Evolutionary conservation across 2,329 filamentous ascomycete genomes (phyloP).

Genomic region (Fusarium tjaetaba): DNA sequence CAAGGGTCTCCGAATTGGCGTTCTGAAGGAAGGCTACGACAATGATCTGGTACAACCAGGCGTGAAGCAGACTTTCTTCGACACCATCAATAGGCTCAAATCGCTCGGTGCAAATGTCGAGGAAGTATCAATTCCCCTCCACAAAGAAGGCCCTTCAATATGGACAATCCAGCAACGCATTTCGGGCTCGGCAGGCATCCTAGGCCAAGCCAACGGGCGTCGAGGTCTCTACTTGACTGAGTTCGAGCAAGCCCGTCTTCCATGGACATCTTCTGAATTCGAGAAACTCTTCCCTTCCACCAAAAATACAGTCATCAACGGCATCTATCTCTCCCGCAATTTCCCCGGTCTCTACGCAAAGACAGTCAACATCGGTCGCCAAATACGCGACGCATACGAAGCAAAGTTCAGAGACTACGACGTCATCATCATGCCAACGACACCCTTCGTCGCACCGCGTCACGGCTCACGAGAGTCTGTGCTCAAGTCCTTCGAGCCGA

Average conservation of each 20-base stretch:
- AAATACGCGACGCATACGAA: slow-evolving; percentile 59
- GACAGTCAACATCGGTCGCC: slow-evolving; percentile 58
- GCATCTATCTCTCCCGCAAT: slow-evolving; percentile 56
- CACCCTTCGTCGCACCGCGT: slow-evolving; percentile 57
- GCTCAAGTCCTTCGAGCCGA: slow-evolving; percentile 58
- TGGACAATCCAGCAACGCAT: slow-evolving; percentile 62
- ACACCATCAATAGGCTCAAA: slow-evolving; percentile 53
- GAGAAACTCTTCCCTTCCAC: slow-evolving; percentile 62
- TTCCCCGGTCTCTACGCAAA: slow-evolving; percentile 59
- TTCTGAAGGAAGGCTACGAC: slow-evolving; percentile 58
- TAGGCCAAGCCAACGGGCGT: slow-evolving; percentile 57
- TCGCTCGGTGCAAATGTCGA: slow-evolving; percentile 60
- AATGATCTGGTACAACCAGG: slow-evolving; percentile 50
- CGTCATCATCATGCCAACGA: slow-evolving; percentile 59
- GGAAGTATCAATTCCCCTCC: slow-evolving; percentile 61
- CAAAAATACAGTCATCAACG: slow-evolving; percentile 65
- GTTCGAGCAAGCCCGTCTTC: slow-evolving; percentile 59
- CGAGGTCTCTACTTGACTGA: slow-evolving; percentile 60
- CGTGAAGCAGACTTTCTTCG: slow-evolving; percentile 54
- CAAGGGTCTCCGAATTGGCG: slow-evolving; percentile 51
- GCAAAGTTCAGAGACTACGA: slow-evolving; percentile 53
- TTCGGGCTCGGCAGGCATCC: slow-evolving; percentile 53
- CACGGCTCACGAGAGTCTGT: slow-evolving; percentile 53
- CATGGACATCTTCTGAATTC: slow-evolving; percentile 59
- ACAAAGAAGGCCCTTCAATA: slow-evolving; percentile 58